Conservation (phyloP, 139 green algal genomes). For the Nannochloris sp. region DNA sequence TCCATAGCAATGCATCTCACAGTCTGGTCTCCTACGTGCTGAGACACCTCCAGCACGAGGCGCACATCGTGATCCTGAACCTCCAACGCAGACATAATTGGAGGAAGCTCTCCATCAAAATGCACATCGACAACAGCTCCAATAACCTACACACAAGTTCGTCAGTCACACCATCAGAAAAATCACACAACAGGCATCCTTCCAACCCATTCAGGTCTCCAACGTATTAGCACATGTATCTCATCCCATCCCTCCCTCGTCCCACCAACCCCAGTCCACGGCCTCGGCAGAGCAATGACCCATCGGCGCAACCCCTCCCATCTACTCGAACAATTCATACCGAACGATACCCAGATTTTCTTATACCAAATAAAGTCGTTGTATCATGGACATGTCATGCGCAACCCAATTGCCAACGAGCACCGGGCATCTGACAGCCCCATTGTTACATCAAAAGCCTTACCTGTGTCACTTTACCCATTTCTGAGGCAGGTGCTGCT, state of each 20-base stretch:
- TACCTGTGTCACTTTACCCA: slow-evolving; percentile 16
- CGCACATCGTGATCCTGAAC: slow-evolving; percentile 74
- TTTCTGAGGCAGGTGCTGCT: background rate
- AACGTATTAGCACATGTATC: too few species aligned
- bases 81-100: slow-evolving; percentile 86
- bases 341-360: background rate
- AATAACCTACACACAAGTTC: slow-evolving; percentile 67
- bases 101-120: slow-evolving; percentile 88
- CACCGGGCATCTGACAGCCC: background rate
- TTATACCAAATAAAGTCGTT: background rate
- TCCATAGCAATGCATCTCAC: slow-evolving; percentile 97
- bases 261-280: background rate
- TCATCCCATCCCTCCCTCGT: too few species aligned
- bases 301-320: background rate
- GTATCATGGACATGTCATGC: background rate
- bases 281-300: too few species aligned
- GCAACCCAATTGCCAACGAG: background rate
- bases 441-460: background rate
- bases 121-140: slow-evolving; percentile 96
- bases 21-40: slow-evolving; percentile 96
- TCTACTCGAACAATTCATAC: background rate
- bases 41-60: slow-evolving; percentile 94
- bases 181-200: too few species aligned
- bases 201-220: too few species aligned
- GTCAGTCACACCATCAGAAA: too few species aligned